Evolutionary conservation across 192 early-diverging fungal genomes (phyloP), one percentile per base, ranked within the genome.

Genomic region (Allomyces macrogynus): DNA sequence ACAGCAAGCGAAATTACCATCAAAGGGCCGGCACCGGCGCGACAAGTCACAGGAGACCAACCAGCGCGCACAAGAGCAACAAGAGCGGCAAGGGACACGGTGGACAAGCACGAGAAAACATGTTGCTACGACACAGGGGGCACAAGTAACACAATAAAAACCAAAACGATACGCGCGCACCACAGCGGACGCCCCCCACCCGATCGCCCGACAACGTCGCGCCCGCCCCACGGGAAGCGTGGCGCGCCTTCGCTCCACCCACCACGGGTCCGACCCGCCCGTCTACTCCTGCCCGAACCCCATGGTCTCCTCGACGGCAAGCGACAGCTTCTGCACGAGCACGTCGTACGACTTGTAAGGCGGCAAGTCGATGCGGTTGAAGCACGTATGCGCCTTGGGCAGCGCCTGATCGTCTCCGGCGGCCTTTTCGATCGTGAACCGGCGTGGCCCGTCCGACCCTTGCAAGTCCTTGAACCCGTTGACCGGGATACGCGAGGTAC

Each of bases 381-480:
- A 98, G 72, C 91, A 98, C 11, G 95, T 96, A 72, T 98, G 95
- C 32, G 82, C 83, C 74, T 98, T 95, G 14, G 95, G 95, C 67
- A 98, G 75, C 32, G 84, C 81, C 10, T 84, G 77, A n/a, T 85
- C 76, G 62, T 95, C 90, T 12, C 93, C 93, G 16, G 88, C 80
- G 12, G 49, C 49, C 73, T 92, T 94, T 71, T 98, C 95, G 67
- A 98, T 90, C 0, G 91, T 94, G 69, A 98, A 98, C 49, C 89
- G 77, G 57, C 95, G 76, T 7, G 95, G 95, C 0, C 95, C 95
- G 74, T 98, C 95, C 67, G 84, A 86, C 42, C 95, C 95, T 75
- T 98, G 95, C 62, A 98, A 72, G 71, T 98, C 95, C 70, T 95
- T 98, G 77, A 98, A 98, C 7, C 95, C 95, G 67, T 95, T 98